phyloP scores from a whole-genome alignment of 2,329 filamentous ascomycete species.

The Orbilia ellipsospora region DNA sequence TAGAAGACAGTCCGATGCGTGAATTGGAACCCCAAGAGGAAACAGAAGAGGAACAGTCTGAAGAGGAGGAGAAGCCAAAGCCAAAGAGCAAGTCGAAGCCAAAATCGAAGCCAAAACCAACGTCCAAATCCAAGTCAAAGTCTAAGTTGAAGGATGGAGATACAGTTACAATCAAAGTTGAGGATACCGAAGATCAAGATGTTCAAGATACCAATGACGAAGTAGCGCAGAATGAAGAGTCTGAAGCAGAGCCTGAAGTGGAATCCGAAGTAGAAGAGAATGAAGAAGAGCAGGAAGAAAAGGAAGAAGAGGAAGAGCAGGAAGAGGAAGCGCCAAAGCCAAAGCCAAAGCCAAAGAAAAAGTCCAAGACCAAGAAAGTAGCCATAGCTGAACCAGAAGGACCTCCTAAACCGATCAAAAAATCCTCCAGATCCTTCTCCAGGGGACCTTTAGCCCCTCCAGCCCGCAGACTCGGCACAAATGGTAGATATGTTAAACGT shows the following conservation, averaged over 20 bases:
- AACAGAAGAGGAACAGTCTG: neutral
- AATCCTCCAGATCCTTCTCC: too few species aligned
- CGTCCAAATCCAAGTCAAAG: slow-evolving; percentile 5
- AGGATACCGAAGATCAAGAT: neutral
- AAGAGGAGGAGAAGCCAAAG: neutral
- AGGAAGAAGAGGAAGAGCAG: neutral
- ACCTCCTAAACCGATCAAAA: neutral
- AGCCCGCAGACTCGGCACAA: neutral
- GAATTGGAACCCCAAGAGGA: too few species aligned
- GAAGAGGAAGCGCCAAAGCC: neutral
- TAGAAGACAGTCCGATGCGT: too few species aligned
- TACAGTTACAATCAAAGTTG: neutral
- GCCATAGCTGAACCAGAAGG: neutral
- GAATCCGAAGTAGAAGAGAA: too few species aligned
- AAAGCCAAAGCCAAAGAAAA: neutral
- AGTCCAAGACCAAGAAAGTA: neutral
- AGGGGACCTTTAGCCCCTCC: too few species aligned
- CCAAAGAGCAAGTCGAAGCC: slow-evolving; percentile 1
- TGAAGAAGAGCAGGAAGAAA: neutral
- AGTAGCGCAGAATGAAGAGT: too few species aligned
- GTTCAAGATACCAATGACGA: too few species aligned
- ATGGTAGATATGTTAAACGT: slow-evolving; percentile 1
- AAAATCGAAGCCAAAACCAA: neutral
- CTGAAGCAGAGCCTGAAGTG: too few species aligned
- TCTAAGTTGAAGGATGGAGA: neutral